Evolutionary conservation across 1,284 basidiomycete species (phyloP).

Genomic region (Boletus sp.): DNA sequence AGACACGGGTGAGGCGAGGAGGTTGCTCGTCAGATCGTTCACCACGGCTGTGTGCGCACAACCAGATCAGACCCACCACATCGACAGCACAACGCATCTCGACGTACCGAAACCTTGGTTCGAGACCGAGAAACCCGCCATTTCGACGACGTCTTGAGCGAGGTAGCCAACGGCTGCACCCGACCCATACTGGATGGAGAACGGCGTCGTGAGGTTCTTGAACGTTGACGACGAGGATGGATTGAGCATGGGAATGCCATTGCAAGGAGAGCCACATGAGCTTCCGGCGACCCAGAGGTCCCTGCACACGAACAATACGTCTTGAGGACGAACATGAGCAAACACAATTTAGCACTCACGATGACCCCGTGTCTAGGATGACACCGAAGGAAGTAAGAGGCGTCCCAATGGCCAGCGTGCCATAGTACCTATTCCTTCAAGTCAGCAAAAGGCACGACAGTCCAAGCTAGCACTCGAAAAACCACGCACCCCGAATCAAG

Average conservation of each 20-base stretch:
- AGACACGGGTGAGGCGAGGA: constrained; percentile 24
- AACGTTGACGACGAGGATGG: constrained; percentile 30
- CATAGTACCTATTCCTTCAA: constrained; percentile 34
- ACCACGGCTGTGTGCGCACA: constrained; percentile 22
- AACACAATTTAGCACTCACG: constrained; percentile 27
- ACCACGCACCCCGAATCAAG: constrained; percentile 26
- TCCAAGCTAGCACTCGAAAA: neutral
- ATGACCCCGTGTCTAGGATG: constrained; percentile 57
- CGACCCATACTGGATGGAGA: constrained; percentile 23
- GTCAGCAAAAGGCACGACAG: constrained; percentile 7
- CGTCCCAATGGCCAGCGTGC: constrained; percentile 41
- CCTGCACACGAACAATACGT: constrained; percentile 6
- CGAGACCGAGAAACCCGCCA: constrained; percentile 42
- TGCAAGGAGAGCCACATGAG: constrained; percentile 19
- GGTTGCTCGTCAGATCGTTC: constrained; percentile 3
- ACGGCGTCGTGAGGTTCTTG: constrained; percentile 20
- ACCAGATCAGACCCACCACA: constrained; percentile 1
- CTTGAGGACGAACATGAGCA: neutral
- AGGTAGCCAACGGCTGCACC: constrained; percentile 32
- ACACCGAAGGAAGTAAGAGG: constrained; percentile 38
- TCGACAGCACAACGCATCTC: neutral
- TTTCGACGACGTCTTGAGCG: constrained; percentile 39
- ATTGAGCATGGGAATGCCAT: constrained; percentile 10
- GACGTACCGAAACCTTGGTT: constrained; percentile 40
- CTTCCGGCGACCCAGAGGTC: constrained; percentile 26